phyloP scores from a whole-genome alignment of 441 rosid genomes.

The Adansonia madagascariensis region DNA sequence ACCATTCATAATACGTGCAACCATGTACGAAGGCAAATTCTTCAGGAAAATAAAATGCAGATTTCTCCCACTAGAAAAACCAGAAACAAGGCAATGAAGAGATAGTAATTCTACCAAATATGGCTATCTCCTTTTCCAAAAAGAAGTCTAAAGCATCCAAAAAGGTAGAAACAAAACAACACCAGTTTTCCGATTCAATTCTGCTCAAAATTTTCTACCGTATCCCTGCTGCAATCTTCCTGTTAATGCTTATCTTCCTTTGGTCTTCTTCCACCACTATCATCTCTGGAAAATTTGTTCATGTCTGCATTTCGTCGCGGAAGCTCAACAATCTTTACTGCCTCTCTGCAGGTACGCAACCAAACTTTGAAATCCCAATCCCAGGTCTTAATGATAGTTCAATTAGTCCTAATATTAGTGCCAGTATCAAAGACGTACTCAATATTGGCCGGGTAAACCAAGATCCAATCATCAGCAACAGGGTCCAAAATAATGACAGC shows the following conservation, averaged over 20 bases:
- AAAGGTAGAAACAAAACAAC: conserved; percentile 35
- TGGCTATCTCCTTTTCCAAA: conserved; percentile 59
- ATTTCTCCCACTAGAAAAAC: conserved; percentile 35
- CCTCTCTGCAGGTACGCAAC: conserved; percentile 79
- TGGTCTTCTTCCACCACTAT: conserved; percentile 82
- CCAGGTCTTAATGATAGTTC: conserved; percentile 29
- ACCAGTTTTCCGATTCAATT: conserved; percentile 33
- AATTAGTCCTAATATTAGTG: neutral
- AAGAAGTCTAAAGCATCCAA: conserved; percentile 52
- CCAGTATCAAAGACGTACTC: conserved; percentile 1
- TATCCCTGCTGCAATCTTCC: conserved; percentile 49
- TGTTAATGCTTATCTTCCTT: conserved; percentile 50
- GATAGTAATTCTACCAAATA: conserved; percentile 26
- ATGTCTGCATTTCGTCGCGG: conserved; percentile 72
- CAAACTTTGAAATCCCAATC: conserved; percentile 51
- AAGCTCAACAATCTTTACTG: conserved; percentile 78
- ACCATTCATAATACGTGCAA: conserved; percentile 44
- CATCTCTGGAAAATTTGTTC: conserved; percentile 68
- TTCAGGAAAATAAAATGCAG: neutral
- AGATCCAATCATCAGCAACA: neutral
- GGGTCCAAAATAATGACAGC: conserved; percentile 19
- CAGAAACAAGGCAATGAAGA: conserved; percentile 25
- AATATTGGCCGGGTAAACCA: neutral
- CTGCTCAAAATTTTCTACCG: conserved; percentile 45
- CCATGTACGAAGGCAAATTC: conserved; percentile 31